phyloP scores from a whole-genome alignment of 2,329 filamentous ascomycete species.

The Eurotiales sp. region DNA sequence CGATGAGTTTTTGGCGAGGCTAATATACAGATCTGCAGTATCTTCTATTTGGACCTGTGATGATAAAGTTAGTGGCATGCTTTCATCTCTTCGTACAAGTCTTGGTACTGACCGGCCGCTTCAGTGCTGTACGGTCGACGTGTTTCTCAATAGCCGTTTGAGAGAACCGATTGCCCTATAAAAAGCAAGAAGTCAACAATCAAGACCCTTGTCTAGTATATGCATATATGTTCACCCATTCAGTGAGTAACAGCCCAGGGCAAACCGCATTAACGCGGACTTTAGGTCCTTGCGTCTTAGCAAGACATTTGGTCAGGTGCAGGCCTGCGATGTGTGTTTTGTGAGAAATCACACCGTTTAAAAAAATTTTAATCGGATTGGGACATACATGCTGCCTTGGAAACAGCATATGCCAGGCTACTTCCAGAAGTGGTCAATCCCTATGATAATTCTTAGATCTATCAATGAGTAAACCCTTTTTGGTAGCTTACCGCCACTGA shows the following conservation, averaged over 20 bases:
- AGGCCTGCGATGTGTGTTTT: conserved; percentile 41
- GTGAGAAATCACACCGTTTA: no score
- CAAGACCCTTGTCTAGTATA: no score
- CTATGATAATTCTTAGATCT: conserved; percentile 25
- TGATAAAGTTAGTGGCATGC: background rate
- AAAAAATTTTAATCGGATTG: no score
- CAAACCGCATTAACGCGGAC: conserved; percentile 62
- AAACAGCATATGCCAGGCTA: conserved; percentile 69
- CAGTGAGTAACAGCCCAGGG: conserved; percentile 63
- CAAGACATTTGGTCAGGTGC: conserved; percentile 64
- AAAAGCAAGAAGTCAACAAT: background rate
- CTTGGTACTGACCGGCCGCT: conserved; percentile 46
- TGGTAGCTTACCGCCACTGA: conserved; percentile 53
- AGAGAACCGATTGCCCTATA: conserved; percentile 54
- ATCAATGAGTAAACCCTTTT: no score
- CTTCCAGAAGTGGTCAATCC: conserved; percentile 51
- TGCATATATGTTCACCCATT: conserved; percentile 53
- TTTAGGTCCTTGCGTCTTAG: conserved; percentile 59
- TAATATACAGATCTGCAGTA: conserved; percentile 38
- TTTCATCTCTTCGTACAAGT: background rate
- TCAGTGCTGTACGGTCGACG: conserved; percentile 56
- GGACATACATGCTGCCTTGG: conserved; percentile 64
- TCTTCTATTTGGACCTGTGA: conserved; percentile 40
- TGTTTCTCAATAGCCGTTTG: conserved; percentile 54
- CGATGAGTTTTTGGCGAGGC: conserved; percentile 42